Conservation (phyloP, 108 stramenopile species). For the Pseudonitzschia delicatissima region DNA sequence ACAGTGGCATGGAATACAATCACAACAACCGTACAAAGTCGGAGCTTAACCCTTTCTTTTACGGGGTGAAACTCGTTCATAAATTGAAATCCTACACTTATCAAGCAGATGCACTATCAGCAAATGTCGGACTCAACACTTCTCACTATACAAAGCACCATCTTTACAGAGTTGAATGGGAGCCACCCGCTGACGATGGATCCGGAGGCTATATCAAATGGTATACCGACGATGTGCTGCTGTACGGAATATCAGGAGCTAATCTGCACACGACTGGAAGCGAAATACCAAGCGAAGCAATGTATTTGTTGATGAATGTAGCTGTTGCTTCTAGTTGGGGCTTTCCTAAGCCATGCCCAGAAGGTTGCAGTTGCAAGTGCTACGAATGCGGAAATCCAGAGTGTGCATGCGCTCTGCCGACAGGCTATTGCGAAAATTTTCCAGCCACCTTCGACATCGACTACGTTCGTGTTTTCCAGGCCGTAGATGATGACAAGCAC, state of each 20-base stretch:
- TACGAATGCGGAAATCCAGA: conserved; percentile 84
- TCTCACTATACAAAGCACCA: conserved; percentile 67
- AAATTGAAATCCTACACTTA: conserved; percentile 72
- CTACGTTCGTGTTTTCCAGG: conserved; percentile 87
- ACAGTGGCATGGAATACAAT: conserved; percentile 72
- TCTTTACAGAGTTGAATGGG: conserved; percentile 85
- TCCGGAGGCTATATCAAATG: conserved; percentile 69
- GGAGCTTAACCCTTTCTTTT: conserved; percentile 85
- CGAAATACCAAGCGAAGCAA: conserved; percentile 85
- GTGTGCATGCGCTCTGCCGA: conserved; percentile 81
- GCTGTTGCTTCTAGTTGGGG: conserved; percentile 86
- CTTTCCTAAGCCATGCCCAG: conserved; percentile 78
- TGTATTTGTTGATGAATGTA: conserved; percentile 89
- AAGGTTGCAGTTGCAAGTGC: conserved; percentile 74
- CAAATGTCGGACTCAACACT: conserved; percentile 63
- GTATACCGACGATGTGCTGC: conserved; percentile 70
- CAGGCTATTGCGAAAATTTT: conserved; percentile 85
- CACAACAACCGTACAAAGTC: conserved; percentile 56
- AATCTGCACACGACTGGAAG: conserved; percentile 63
- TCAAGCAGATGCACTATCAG: conserved; percentile 84
- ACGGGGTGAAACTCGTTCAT: conserved; percentile 78
- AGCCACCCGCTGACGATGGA: conserved; percentile 71
- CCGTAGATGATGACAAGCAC: conserved; percentile 68
- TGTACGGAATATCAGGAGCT: conserved; percentile 62
- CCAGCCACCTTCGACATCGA: conserved; percentile 88